phyloP scores from a whole-genome alignment of 2,329 filamentous ascomycete genomes.

The Neopestalotiopsis clavispora region DNA sequence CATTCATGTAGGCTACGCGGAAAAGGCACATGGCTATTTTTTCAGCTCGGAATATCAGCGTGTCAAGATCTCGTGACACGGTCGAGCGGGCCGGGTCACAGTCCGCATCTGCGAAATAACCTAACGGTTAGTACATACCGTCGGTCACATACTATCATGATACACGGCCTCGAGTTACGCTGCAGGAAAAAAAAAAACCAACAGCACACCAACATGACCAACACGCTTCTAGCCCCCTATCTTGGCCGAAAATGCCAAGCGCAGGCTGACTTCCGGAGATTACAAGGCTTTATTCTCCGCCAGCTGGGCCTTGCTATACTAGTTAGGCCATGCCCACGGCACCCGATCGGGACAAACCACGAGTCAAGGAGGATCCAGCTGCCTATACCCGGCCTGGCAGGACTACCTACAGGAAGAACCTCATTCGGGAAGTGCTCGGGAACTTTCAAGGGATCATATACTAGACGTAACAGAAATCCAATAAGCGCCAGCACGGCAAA shows the following conservation, averaged over 20 bases:
- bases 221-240: not conserved
- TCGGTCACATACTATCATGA: no score
- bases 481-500: no score
- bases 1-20: not conserved
- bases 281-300: not conserved
- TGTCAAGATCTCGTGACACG: not conserved
- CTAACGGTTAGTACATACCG: no score
- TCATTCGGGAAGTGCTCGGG: not conserved
- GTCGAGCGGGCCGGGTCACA: not conserved
- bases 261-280: not conserved
- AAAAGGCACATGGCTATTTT: not conserved
- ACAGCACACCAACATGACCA: not conserved
- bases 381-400: not conserved
- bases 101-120: not conserved
- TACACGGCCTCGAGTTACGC: no score
- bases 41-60: not conserved
- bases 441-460: not conserved
- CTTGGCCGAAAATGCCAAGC: not conserved
- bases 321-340: not conserved
- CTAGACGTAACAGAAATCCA: not conserved
- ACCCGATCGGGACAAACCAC: constrained; percentile 1
- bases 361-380: not conserved
- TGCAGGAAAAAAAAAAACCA: no score
- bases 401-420: not conserved
- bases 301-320: not conserved